Conservation (phyloP, 2,329 filamentous ascomycete genomes). For the Berkeleyomyces basicola region DNA sequence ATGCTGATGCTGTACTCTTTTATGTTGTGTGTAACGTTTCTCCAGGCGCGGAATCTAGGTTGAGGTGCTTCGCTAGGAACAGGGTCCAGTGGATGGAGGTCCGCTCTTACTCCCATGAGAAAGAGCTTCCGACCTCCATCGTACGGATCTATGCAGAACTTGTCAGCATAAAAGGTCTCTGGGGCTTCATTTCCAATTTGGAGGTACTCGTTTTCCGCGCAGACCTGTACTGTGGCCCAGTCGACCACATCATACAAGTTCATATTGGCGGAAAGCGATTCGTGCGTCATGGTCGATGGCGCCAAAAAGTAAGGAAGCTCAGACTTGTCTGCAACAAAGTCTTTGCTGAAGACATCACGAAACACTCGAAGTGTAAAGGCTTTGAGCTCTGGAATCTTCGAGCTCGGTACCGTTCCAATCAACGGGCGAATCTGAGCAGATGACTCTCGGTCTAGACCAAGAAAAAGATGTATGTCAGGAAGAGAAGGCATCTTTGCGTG, state of each 20-base stretch:
- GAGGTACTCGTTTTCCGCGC: conserved; percentile 21
- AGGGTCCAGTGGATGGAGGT: conserved; percentile 46
- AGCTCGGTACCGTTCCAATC: conserved; percentile 26
- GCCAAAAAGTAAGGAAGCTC: conserved; percentile 74
- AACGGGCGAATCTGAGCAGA: conserved; percentile 35
- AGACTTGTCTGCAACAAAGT: conserved; percentile 44
- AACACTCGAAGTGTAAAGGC: conserved; percentile 63
- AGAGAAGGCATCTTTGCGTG: conserved; percentile 46
- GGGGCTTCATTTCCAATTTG: conserved; percentile 25
- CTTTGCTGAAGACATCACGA: conserved; percentile 76
- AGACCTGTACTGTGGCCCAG: conserved; percentile 37
- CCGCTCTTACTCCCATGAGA: conserved; percentile 33
- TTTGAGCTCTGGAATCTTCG: conserved; percentile 35
- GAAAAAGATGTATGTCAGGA: conserved; percentile 54
- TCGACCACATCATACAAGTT: conserved; percentile 30
- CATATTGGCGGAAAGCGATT: not conserved
- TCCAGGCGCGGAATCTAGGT: conserved; percentile 28
- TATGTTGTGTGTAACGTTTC: conserved; percentile 39
- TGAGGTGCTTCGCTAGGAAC: conserved; percentile 41
- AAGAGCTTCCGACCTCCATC: conserved; percentile 49
- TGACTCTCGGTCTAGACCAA: conserved; percentile 46
- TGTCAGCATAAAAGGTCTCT: conserved; percentile 34
- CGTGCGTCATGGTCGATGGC: conserved; percentile 29
- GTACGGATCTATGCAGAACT: conserved; percentile 39
- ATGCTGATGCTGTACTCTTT: conserved; percentile 72